Base-by-base conservation (phyloP, 2,329 filamentous ascomycete species). In the Thielaviopsis populi region DNA sequence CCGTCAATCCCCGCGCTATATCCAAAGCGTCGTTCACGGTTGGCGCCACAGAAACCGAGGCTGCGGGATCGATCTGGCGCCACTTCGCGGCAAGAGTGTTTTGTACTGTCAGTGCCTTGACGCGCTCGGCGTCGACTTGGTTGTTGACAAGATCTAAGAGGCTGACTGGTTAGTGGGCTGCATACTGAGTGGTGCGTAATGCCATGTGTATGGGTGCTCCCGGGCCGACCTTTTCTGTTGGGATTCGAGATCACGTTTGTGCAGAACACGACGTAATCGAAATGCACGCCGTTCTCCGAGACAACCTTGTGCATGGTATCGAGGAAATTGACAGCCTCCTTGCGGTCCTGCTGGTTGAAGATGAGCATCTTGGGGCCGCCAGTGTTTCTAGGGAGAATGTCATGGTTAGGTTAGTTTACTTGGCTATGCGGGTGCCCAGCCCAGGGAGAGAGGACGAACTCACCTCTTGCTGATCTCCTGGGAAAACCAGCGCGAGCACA, bases 401-500 rank as follows among this genome's bases (percentile, higher is more conserved):
- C 50, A 59, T 61, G 61, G 19, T 43, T 3, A 42, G 37, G n/a
- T n/a, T n/a, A n/a, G n/a, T n/a, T 13, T 24, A 13, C 56, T 6
- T 59, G 41, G 3, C 8, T 4, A 50, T 17, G 41, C 7, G 8
- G 6, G 5, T 37, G 33, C 33, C 33, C 15, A 17, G n/a, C n/a
- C n/a, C n/a, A n/a, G n/a, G n/a, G n/a, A n/a, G n/a, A n/a, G n/a
- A 62, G 11, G 4, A 13, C 11, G 33, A 30, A 56, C 71, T 64
- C 70, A 73, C 72, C 69, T 70, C 59, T 66, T 66, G 37, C 72
- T 70, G n/a, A 71, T 76, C 69, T 81, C 78, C 10, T 73, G 73
- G 1, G 83, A 82, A 70, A 96, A 97, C 91, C 91, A 96, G 67
- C 82, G 81, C 0, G 86, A 86, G 3, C 90, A 89, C 68, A 89